Conservation (phyloP, 257 asterid species). For the Rauvolfia tetraphylla region DNA sequence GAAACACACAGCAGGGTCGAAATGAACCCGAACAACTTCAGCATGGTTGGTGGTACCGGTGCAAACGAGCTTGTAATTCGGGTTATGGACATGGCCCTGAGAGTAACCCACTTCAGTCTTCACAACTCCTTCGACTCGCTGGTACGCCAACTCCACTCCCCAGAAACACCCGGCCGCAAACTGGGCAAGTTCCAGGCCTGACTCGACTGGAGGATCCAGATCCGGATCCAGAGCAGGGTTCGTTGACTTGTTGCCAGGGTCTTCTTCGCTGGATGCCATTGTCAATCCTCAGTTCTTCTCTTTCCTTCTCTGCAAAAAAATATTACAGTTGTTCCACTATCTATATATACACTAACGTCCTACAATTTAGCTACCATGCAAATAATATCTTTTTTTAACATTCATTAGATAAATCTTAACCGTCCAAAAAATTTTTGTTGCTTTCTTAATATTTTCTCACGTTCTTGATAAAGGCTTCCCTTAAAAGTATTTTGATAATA, state of each 20-base stretch:
- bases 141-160: slow-evolving; percentile 74
- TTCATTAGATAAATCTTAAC: too few relatives aligned
- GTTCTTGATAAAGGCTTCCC: too few relatives aligned
- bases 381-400: too few relatives aligned
- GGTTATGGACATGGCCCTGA: slow-evolving; percentile 58
- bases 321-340: too few relatives aligned
- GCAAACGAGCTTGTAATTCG: slow-evolving; percentile 59
- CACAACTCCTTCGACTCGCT: slow-evolving; percentile 67
- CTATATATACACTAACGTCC: too few relatives aligned
- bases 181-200: slow-evolving; percentile 66
- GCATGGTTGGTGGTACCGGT: slow-evolving; percentile 70
- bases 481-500: too few relatives aligned
- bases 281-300: slow-evolving; percentile 2
- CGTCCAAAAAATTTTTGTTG: too few relatives aligned
- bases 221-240: slow-evolving; percentile 65
- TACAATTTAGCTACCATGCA: too few relatives aligned
- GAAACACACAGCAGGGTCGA: slow-evolving; percentile 59
- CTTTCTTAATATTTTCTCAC: too few relatives aligned
- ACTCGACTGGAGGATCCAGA: slow-evolving; percentile 34
- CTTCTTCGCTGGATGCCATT: slow-evolving; percentile 41
- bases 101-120: slow-evolving; percentile 86
- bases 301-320: too few relatives aligned
- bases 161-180: slow-evolving; percentile 90
- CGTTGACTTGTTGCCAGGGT: slow-evolving; percentile 15
- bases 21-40: slow-evolving; percentile 68